Evolutionary conservation across 176 grass and related monocot genomes (phyloP).

Genomic region (Secale cereale): DNA sequence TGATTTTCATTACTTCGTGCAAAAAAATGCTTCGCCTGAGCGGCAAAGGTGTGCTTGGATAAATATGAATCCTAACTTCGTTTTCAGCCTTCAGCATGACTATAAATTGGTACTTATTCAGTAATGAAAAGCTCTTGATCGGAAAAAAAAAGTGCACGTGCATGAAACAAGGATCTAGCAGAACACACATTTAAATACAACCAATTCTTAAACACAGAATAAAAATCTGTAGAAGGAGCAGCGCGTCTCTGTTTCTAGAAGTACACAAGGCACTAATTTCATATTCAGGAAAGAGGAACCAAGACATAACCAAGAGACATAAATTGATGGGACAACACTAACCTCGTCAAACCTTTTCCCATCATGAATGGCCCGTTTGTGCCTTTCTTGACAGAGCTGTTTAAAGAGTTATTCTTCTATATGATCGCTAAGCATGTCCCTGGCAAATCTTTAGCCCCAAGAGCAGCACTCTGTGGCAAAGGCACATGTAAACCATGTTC

Average conservation of each 20-base stretch:
- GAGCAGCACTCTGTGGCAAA: constrained; percentile 59
- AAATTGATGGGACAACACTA: constrained; percentile 1
- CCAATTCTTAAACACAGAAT: background rate
- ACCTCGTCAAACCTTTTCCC: constrained; percentile 67
- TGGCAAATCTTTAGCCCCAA: constrained; percentile 88
- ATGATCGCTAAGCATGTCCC: constrained; percentile 68
- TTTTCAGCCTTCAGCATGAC: too few relatives aligned
- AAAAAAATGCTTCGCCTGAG: too few relatives aligned
- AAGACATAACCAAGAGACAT: background rate
- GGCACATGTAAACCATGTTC: background rate
- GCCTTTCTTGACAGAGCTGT: constrained; percentile 64
- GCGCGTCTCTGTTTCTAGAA: background rate
- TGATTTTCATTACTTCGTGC: too few relatives aligned
- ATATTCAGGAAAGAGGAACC: background rate
- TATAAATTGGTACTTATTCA: too few relatives aligned
- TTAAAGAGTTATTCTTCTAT: constrained; percentile 64
- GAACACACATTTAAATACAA: background rate
- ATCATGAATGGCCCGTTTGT: constrained; percentile 49
- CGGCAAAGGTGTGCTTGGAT: too few relatives aligned
- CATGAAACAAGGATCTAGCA: background rate
- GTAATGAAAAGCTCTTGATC: too few relatives aligned
- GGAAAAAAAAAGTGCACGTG: background rate
- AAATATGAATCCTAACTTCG: too few relatives aligned
- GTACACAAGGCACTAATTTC: background rate
- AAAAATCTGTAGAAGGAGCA: background rate